Conservation (phyloP, 257 asterid genomes). For the Nyctanthes arbortristis region DNA sequence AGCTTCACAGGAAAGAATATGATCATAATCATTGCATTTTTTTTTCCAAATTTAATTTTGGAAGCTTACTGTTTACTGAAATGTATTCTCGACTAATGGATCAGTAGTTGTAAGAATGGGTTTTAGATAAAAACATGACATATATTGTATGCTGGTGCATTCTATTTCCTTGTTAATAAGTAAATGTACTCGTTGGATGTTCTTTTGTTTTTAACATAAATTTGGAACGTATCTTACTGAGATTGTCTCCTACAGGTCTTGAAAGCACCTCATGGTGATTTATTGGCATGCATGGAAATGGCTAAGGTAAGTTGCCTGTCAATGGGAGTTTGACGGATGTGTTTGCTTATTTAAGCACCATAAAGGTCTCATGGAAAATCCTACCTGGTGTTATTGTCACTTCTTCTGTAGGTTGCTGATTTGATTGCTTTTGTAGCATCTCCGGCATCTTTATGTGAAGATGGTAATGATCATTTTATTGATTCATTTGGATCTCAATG, state of each 20-base stretch:
- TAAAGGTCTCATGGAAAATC: slow-evolving; percentile 1
- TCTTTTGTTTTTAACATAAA: background rate
- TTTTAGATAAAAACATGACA: background rate
- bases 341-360: slow-evolving; percentile 4
- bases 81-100: background rate
- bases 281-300: slow-evolving; percentile 92
- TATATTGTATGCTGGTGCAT: background rate
- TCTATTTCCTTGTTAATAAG: background rate
- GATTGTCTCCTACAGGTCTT: slow-evolving; percentile 56
- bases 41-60: background rate
- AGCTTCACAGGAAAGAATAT: background rate
- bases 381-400: slow-evolving; percentile 9
- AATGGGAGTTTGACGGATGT: background rate
- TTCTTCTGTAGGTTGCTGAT: slow-evolving; percentile 77
- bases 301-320: slow-evolving; percentile 73
- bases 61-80: background rate
- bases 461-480: slow-evolving; percentile 41
- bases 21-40: background rate
- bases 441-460: slow-evolving; percentile 50
- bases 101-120: background rate
- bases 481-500: slow-evolving; percentile 94
- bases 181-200: background rate
- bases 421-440: slow-evolving; percentile 96
- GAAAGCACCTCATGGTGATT: slow-evolving; percentile 89
- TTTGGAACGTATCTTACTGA: slow-evolving; percentile 14